Base-by-base conservation (phyloP, 2,329 filamentous ascomycete genomes). In the Apiospora aurea region DNA sequence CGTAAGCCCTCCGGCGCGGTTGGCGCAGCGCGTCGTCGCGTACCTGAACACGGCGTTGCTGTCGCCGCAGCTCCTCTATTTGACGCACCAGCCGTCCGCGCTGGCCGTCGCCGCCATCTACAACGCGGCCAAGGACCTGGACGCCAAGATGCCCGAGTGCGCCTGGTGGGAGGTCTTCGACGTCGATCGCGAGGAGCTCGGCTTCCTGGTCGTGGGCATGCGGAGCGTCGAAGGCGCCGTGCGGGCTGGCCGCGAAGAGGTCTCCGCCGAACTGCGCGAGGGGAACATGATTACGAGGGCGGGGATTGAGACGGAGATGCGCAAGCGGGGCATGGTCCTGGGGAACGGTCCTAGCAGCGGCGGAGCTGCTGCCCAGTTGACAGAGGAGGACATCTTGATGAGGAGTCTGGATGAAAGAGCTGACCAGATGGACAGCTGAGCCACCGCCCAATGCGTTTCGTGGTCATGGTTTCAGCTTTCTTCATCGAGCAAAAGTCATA, bases 121-220 rank as follows among this genome's bases (percentile, higher is more conserved):
- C 80, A 89, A 94, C n/a, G 94, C 96, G 0, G 93, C 94, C 0
- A 88, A 92, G 64, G 95, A 98, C 75, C 81, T 89, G 0, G 91
- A 88, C 0, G 89, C 93, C 16, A 95, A 94, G 80, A 87, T 98
- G 83, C 94, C 96, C 0, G 93, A 93, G 74, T 90, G 89, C 67
- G 92, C 94, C 74, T 99, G 96, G 96, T 99, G 96, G 96, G 95
- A 98, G 82, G 94, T 98, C 0, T 98, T 98, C 81, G 96, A 99
- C 81, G 94, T 96, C 10, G 95, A 98, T 78, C 88, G 96, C 69
- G 96, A 99, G 84, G 95, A 97, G 80, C 86, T 99, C 47, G 96
- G 96, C 0, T 98, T 98, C 77, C 82, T 98, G 72, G 95, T 97
- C 4, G 94, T 98, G 14, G 95, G 88, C 0, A 89, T 98, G 88